phyloP scores from a whole-genome alignment of 768 basidiomycete species.

The Coprinellus micaceus region DNA sequence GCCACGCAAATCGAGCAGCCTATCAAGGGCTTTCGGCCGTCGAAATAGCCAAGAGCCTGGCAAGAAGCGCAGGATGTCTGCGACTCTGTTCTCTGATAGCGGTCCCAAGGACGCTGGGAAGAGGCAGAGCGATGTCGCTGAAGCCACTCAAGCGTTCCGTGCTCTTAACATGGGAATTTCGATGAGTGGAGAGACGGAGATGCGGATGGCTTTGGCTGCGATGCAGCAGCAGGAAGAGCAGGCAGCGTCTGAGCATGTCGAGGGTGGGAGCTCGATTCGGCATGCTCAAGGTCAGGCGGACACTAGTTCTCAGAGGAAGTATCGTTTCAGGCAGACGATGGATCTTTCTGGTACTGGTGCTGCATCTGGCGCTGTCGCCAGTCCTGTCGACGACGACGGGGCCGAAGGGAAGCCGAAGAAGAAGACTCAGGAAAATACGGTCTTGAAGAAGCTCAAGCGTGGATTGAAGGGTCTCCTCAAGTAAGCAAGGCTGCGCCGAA shows the following conservation, averaged over 20 bases:
- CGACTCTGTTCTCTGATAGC: conserved; percentile 6
- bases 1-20: conserved; percentile 5
- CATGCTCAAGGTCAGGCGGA: background rate
- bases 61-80: conserved; percentile 9
- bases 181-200: conserved; percentile 57
- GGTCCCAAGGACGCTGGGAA: background rate
- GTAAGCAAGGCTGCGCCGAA: too few species aligned
- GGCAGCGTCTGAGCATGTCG: background rate
- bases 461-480: background rate
- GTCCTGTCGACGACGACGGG: background rate
- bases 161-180: conserved; percentile 27
- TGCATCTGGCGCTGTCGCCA: background rate
- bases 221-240: conserved; percentile 7
- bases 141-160: background rate
- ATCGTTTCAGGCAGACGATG: conserved; percentile 1
- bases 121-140: too few species aligned
- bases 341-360: background rate
- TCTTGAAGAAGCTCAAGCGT: background rate
- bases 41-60: background rate
- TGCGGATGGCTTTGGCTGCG: conserved; percentile 50
- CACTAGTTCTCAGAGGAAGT: background rate
- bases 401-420: background rate
- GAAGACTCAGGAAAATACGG: background rate
- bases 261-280: background rate
- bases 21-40: conserved; percentile 2